Evolutionary conservation across 2,329 filamentous ascomycete species (phyloP).

Genomic region (Colletotrichum orbiculare): DNA sequence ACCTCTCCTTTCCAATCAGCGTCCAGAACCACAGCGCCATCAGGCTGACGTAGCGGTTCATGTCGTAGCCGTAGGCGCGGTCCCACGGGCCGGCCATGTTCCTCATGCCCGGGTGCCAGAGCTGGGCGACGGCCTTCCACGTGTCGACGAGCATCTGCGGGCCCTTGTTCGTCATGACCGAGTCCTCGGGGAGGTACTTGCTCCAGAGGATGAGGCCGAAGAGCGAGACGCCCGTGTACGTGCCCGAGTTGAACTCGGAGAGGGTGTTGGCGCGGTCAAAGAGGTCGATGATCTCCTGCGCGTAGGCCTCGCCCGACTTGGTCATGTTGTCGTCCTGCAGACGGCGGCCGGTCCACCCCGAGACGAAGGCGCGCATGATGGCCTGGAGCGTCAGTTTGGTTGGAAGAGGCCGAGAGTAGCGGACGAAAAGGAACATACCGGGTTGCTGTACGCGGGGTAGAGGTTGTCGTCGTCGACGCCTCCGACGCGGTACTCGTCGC

Average conservation of each 20-base stretch:
- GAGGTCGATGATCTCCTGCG: slow-evolving; percentile 64
- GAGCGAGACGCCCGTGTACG: slow-evolving; percentile 71
- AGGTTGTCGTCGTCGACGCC: slow-evolving; percentile 70
- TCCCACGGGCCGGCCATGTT: slow-evolving; percentile 75
- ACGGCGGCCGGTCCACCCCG: slow-evolving; percentile 67
- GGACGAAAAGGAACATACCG: slow-evolving; percentile 42
- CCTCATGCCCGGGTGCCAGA: slow-evolving; percentile 69
- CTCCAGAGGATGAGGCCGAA: slow-evolving; percentile 68
- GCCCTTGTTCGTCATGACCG: slow-evolving; percentile 63
- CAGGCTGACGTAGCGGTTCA: slow-evolving; percentile 70
- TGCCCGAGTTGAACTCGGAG: slow-evolving; percentile 72
- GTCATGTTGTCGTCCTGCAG: slow-evolving; percentile 70
- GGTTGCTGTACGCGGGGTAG: slow-evolving; percentile 71
- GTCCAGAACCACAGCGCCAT: slow-evolving; percentile 70
- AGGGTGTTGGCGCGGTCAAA: slow-evolving; percentile 67
- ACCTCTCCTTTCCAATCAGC: slow-evolving; percentile 60
- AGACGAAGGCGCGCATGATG: slow-evolving; percentile 72
- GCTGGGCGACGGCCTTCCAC: slow-evolving; percentile 61
- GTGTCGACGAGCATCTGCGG: slow-evolving; percentile 62
- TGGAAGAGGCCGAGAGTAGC: not conserved
- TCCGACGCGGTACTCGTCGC: slow-evolving; percentile 71
- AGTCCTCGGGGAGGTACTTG: slow-evolving; percentile 66
- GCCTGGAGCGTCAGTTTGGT: slow-evolving; percentile 35
- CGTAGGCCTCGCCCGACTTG: slow-evolving; percentile 64
- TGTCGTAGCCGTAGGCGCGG: slow-evolving; percentile 71